These are phyloP conservation scores for Carex parvula DNA, from an alignment of 176 grass and related monocot species.

Conservation along the genomic window DNA sequence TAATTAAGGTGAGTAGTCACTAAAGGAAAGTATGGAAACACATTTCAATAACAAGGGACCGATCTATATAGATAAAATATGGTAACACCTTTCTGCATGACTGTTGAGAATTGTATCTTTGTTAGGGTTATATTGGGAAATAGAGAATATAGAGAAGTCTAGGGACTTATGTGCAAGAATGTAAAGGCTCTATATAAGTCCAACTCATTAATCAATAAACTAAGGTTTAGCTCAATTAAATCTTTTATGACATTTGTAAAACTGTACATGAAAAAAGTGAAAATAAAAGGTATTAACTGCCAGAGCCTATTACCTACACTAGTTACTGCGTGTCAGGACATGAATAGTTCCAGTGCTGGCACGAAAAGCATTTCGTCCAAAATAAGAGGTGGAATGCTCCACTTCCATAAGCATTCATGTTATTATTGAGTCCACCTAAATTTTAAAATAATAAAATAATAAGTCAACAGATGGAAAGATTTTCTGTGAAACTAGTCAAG, in stretches of 20 bases:
- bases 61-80: background rate
- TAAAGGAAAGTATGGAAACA: background rate
- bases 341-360: background rate
- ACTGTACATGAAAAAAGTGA: background rate
- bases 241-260: no score
- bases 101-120: no score
- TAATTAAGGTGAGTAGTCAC: no score
- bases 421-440: constrained; percentile 51
- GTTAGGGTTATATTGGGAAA: no score
- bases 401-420: constrained; percentile 62
- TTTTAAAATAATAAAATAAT: background rate
- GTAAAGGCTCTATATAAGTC: no score
- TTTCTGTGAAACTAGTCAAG: background rate
- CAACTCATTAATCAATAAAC: no score
- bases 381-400: constrained; percentile 84
- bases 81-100: background rate
- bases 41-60: background rate
- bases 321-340: background rate
- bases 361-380: constrained; percentile 56
- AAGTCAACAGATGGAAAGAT: background rate
- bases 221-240: no score
- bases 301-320: background rate
- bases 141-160: no score
- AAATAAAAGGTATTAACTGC: background rate
- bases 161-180: no score